Base-by-base conservation (phyloP, 2,329 filamentous ascomycete genomes). In the Cladorrhinum sp. region DNA sequence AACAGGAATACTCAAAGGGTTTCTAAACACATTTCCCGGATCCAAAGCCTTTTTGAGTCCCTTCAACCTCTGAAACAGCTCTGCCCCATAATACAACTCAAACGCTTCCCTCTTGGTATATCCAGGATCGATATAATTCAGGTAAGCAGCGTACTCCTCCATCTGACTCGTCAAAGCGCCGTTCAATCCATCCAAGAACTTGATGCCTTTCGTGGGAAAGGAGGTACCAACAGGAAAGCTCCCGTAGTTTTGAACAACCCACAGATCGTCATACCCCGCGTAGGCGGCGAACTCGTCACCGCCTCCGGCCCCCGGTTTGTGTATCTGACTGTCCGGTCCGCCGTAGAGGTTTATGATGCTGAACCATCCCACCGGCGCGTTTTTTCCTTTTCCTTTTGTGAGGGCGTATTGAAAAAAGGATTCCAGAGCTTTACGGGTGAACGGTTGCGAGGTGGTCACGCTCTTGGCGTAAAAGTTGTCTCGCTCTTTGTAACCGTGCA, bases 1-100 rank as follows among this genome's bases (percentile, higher is more conserved):
- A 49, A 49, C 22, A 24, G 52, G 52, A 72, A 71, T 66, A n/a
- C 64, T 67, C 51, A 71, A 69, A 2, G 70, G 70, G 36, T 71
- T 70, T 52, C 65, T 68, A 25, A 71, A 66, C 23, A 66, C 25
- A 60, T 68, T 60, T 1, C 53, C 54, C 13, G 69, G 69, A 20
- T 71, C 70, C 4, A 69, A 74, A 2, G 73, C 71, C 3, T 70
- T 75, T 65, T 78, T 79, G 55, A 74, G 75, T 54, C 68, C 72
- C 25, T 65, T 38, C 50, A 62, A 20, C 41, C 54, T 57, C 55
- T 76, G 62, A 25, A 63, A 64, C 50, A 66, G 29, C 25, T 65
- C 63, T 22, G 63, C 38, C 3, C 71, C 68, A 63, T 69, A 72
- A 56, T 73, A 72, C 41, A 70, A 53, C n/a, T 62, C 59, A 32